phyloP scores from a whole-genome alignment of 2,329 filamentous ascomycete species.

The Ploettnerulaceae sp. region DNA sequence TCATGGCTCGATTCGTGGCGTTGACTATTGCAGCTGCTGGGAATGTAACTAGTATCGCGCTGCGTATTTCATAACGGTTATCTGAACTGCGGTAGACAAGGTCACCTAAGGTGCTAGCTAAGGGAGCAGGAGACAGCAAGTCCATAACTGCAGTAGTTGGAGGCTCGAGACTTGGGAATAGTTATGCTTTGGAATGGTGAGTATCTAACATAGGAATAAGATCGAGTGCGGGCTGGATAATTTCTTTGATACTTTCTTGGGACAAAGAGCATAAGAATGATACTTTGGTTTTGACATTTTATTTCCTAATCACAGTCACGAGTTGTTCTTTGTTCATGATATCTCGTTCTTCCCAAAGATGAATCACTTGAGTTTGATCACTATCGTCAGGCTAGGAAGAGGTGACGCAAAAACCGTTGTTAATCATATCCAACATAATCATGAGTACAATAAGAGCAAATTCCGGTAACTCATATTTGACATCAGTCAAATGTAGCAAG shows the following conservation, averaged over 20 bases:
- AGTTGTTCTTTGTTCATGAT: constrained; percentile 2
- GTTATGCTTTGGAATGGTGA: not conserved
- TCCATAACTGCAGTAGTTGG: not conserved
- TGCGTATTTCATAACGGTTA: constrained; percentile 5
- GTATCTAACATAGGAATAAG: not conserved
- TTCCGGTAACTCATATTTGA: too few species aligned
- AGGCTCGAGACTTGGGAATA: not conserved
- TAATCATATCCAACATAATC: too few species aligned
- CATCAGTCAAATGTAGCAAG: too few species aligned
- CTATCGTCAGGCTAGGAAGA: not conserved
- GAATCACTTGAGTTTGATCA: not conserved
- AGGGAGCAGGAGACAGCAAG: not conserved
- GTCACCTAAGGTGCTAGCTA: constrained; percentile 4
- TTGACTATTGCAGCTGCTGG: constrained; percentile 14
- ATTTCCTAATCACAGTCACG: not conserved
- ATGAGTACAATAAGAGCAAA: too few species aligned
- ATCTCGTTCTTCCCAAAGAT: too few species aligned
- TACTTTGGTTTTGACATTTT: not conserved
- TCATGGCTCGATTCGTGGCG: constrained; percentile 2
- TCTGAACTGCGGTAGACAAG: constrained; percentile 8
- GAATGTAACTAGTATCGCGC: constrained; percentile 6
- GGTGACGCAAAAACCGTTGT: too few species aligned
- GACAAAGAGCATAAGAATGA: not conserved
- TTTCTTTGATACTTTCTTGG: constrained; percentile 4
- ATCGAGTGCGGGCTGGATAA: not conserved